Evolutionary conservation across 108 stramenopile genomes (phyloP).

Genomic region (Aurantiochytrium sp.): DNA sequence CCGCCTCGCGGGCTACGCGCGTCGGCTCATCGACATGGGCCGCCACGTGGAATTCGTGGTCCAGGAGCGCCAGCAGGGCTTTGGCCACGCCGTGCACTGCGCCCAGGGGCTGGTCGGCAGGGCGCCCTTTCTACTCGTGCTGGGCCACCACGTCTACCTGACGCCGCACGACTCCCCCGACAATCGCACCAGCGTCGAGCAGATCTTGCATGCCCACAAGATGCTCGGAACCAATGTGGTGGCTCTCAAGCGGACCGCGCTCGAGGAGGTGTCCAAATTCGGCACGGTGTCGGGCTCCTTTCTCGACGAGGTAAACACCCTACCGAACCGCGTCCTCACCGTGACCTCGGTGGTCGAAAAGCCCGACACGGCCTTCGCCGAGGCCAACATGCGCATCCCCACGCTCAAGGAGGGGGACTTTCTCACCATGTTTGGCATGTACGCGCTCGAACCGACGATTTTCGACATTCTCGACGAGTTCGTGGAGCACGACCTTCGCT

Average conservation of each 20-base stretch:
- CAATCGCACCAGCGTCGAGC: not conserved
- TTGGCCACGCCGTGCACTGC: slow-evolving; percentile 29
- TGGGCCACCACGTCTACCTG: slow-evolving; percentile 30
- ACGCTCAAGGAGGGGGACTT: not conserved
- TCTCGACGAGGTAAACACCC: not conserved
- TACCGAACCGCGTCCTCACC: not conserved
- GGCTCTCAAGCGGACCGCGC: not conserved
- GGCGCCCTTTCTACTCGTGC: slow-evolving; percentile 22
- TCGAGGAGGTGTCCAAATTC: not conserved
- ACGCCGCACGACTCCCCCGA: not conserved
- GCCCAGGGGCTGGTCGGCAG: not conserved
- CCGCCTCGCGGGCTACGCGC: not conserved
- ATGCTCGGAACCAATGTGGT: not conserved
- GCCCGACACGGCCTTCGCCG: not conserved
- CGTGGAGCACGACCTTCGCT: not conserved
- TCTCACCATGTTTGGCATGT: slow-evolving; percentile 34
- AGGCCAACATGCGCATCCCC: not conserved
- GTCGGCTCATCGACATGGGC: slow-evolving; percentile 28
- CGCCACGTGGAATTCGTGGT: not conserved
- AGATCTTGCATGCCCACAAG: slow-evolving; percentile 10
- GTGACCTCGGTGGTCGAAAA: slow-evolving; percentile 22
- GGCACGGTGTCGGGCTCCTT: not conserved
- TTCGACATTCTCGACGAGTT: slow-evolving; percentile 25
- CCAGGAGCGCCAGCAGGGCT: slow-evolving; percentile 25
- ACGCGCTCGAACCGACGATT: not conserved